A percentile compares a stretch with the other conserved stretches of the same genome.
These are phyloP conservation scores for Fonsecaea pedrosoi DNA, from an alignment of 2,329 filamentous ascomycete genomes.

Conservation along the genomic window DNA sequence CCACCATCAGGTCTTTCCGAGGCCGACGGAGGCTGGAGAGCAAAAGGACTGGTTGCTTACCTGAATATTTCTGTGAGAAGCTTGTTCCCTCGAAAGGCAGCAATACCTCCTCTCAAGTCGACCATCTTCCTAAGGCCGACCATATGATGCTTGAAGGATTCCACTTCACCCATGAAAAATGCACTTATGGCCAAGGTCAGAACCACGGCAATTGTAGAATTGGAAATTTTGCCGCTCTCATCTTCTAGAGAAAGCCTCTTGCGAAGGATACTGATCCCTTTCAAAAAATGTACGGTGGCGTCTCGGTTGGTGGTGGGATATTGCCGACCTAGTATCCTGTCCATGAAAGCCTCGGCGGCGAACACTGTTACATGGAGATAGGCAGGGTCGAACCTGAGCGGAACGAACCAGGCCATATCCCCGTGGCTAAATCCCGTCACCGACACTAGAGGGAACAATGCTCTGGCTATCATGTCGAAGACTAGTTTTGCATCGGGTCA, in stretches of 20 bases:
- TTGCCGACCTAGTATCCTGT: constrained; percentile 36
- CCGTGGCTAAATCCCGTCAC: constrained; percentile 43
- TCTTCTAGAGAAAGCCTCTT: constrained; percentile 41
- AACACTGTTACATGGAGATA: constrained; percentile 50
- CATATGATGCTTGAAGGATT: constrained; percentile 46
- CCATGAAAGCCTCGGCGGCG: constrained; percentile 45
- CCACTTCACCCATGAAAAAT: constrained; percentile 42
- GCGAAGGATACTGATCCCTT: constrained; percentile 44
- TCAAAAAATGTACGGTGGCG: constrained; percentile 42
- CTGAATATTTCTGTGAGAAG: constrained; percentile 48
- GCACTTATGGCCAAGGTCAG: constrained; percentile 46
- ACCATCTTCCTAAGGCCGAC: constrained; percentile 50
- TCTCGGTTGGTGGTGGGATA: constrained; percentile 13
- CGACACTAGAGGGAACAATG: constrained; percentile 46
- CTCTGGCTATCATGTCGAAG: constrained; percentile 44
- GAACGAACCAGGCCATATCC: constrained; percentile 43
- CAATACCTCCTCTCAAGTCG: constrained; percentile 48
- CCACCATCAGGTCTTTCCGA: constrained; percentile 11
- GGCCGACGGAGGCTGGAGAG: background rate
- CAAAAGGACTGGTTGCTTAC: constrained; percentile 32
- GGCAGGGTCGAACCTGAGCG: constrained; percentile 45
- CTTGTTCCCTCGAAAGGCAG: constrained; percentile 45
- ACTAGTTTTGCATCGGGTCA: constrained; percentile 38
- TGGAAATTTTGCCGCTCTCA: constrained; percentile 40
- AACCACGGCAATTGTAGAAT: constrained; percentile 46